Evolutionary conservation across 345 rosid genomes (phyloP).

Genomic region (Erysimum cheiranthoides): DNA sequence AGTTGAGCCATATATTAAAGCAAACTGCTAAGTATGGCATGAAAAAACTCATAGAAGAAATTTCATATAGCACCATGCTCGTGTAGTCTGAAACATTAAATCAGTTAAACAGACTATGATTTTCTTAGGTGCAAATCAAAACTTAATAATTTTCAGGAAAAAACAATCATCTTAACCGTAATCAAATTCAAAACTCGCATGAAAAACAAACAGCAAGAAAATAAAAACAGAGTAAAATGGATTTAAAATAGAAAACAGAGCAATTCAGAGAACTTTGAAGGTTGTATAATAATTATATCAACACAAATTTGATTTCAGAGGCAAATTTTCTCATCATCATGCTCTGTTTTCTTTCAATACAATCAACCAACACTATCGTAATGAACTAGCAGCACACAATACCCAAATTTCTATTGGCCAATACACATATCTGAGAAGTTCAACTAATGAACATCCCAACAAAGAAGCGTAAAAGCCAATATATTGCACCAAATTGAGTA

Average conservation of each 20-base stretch:
- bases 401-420: slow-evolving; percentile 29
- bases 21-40: slow-evolving; percentile 18
- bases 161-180: no score
- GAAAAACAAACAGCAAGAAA: background rate
- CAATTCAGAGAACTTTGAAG: slow-evolving; percentile 53
- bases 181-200: background rate
- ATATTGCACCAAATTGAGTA: slow-evolving; percentile 46
- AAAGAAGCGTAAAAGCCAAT: slow-evolving; percentile 34
- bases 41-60: slow-evolving; percentile 18
- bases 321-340: slow-evolving; percentile 43
- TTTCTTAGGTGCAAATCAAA: slow-evolving; percentile 37
- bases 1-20: slow-evolving; percentile 17
- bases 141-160: no score
- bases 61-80: slow-evolving; percentile 48
- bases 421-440: slow-evolving; percentile 24
- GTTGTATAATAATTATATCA: slow-evolving; percentile 39
- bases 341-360: slow-evolving; percentile 23
- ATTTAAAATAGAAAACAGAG: slow-evolving; percentile 32
- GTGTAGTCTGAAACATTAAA: slow-evolving; percentile 47
- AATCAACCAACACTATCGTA: background rate
- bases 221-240: background rate
- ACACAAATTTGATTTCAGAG: slow-evolving; percentile 45
- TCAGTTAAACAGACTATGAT: slow-evolving; percentile 42
- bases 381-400: background rate
- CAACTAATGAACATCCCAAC: slow-evolving; percentile 24